A percentile compares a stretch with the other conserved stretches of the same genome.
Conservation (phyloP, 2,329 filamentous ascomycete species). For the Aureobasidium pullulans region DNA sequence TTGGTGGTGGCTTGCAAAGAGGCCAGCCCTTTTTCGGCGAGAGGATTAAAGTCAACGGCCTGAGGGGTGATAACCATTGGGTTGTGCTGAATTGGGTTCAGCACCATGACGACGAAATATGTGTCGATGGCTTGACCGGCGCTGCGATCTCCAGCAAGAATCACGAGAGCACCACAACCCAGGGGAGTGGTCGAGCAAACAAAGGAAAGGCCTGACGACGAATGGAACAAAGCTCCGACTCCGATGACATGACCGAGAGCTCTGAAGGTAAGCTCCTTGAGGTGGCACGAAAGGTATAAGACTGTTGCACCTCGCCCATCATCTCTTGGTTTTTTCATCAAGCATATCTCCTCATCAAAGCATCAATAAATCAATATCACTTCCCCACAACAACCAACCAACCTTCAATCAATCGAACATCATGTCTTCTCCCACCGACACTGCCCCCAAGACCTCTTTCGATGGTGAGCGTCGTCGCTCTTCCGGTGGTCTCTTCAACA, state of each 20-base stretch:
- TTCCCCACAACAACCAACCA: background rate
- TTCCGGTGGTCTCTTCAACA: conserved; percentile 17
- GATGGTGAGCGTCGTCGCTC: conserved; percentile 13
- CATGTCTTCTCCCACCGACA: conserved; percentile 15
- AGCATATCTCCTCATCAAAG: background rate
- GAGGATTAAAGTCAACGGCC: background rate
- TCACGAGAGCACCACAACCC: conserved; percentile 6
- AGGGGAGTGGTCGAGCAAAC: background rate
- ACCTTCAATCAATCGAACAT: background rate
- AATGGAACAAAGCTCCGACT: background rate
- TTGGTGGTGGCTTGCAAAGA: background rate
- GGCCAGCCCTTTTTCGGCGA: background rate
- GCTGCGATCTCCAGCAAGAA: conserved; percentile 10
- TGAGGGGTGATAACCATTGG: background rate
- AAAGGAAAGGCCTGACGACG: conserved; percentile 1
- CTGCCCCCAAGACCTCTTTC: conserved; percentile 4
- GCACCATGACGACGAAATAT: conserved; percentile 8
- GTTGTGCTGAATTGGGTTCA: background rate
- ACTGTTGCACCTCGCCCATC: background rate
- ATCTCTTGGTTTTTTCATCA: background rate
- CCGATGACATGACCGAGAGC: background rate
- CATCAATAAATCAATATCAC: background rate
- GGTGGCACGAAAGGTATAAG: conserved; percentile 11
- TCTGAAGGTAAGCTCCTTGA: background rate
- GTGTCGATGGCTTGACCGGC: conserved; percentile 5